These are phyloP conservation scores for Gossypium schwendimanii DNA, from an alignment of 441 rosid species.

Conservation along the genomic window DNA sequence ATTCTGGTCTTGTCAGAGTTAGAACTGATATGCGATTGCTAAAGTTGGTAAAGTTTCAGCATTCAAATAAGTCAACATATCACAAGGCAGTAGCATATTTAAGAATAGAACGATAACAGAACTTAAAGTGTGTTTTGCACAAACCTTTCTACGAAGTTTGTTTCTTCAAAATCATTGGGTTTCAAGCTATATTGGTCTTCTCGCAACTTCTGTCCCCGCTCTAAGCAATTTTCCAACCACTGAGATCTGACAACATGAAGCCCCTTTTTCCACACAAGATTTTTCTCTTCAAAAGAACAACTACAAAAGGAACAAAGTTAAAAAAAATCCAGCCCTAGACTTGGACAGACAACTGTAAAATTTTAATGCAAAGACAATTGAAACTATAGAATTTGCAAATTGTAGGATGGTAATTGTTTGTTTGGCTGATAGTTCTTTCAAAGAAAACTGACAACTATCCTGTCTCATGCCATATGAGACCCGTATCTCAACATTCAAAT, in stretches of 20 bases:
- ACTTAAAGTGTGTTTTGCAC: conserved; percentile 20
- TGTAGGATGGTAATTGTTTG: background rate
- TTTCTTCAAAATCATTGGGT: conserved; percentile 37
- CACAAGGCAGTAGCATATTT: background rate
- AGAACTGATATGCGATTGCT: background rate
- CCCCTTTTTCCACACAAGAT: conserved; percentile 36
- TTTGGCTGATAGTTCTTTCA: background rate
- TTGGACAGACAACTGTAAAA: background rate
- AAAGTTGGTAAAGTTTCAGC: background rate
- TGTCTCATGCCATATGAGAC: background rate
- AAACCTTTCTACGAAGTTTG: conserved; percentile 39
- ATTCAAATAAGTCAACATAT: background rate
- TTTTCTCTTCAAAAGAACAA: conserved; percentile 42
- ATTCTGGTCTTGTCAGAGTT: background rate
- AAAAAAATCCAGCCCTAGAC: background rate
- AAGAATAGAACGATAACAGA: background rate
- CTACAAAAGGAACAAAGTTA: conserved; percentile 24
- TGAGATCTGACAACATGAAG: conserved; percentile 51
- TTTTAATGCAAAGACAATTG: background rate
- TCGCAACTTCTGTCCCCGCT: conserved; percentile 42
- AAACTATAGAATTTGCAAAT: background rate
- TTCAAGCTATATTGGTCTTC: conserved; percentile 64
- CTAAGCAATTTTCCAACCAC: conserved; percentile 79
- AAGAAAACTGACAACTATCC: background rate
- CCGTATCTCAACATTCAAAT: background rate